A percentile compares a stretch with the other conserved stretches of the same genome.
These are phyloP conservation scores for Podospora tetraspora DNA, from an alignment of 495 filamentous ascomycete species.

Conservation along the genomic window DNA sequence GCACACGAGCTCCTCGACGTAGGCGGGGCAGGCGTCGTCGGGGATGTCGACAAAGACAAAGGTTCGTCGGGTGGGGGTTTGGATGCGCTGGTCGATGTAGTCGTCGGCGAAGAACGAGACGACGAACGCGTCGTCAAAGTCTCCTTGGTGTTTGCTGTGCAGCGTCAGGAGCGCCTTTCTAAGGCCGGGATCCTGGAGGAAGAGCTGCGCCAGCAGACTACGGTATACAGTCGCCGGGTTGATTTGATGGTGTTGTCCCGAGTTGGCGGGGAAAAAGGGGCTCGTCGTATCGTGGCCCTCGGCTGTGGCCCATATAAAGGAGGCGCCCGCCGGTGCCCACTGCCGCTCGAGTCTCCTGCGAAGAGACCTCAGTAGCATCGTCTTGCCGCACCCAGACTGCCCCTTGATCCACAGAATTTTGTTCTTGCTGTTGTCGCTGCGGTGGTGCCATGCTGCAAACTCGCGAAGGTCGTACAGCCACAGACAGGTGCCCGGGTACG, in stretches of 20 bases:
- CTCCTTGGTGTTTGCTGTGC: slow-evolving; percentile 16
- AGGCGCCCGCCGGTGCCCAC: slow-evolving; percentile 27
- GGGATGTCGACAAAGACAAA: slow-evolving; percentile 35
- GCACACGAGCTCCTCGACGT: slow-evolving; percentile 29
- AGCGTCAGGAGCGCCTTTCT: slow-evolving; percentile 23
- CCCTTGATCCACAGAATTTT: slow-evolving; percentile 37
- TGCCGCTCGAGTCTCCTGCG: slow-evolving; percentile 27
- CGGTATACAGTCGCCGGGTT: slow-evolving; percentile 30
- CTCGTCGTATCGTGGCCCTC: slow-evolving; percentile 22
- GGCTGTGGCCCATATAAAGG: slow-evolving; percentile 28
- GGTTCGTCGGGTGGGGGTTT: slow-evolving; percentile 26
- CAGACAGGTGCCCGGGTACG: slow-evolving; percentile 34
- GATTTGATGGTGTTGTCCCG: slow-evolving; percentile 11
- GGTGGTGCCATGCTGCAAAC: slow-evolving; percentile 36
- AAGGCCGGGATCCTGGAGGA: slow-evolving; percentile 29
- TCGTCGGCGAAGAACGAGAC: slow-evolving; percentile 35
- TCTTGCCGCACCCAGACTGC: slow-evolving; percentile 33
- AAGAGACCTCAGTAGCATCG: slow-evolving; percentile 29
- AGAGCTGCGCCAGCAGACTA: slow-evolving; percentile 32
- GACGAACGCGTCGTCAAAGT: slow-evolving; percentile 29
- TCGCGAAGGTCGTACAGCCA: slow-evolving; percentile 34
- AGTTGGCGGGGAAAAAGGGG: slow-evolving; percentile 15
- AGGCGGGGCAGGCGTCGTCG: slow-evolving; percentile 26
- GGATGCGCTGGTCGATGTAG: slow-evolving; percentile 27
- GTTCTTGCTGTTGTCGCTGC: slow-evolving; percentile 26